phyloP scores from a whole-genome alignment of 352 stramenopile genomes.

The Phytophthora lateralis region DNA sequence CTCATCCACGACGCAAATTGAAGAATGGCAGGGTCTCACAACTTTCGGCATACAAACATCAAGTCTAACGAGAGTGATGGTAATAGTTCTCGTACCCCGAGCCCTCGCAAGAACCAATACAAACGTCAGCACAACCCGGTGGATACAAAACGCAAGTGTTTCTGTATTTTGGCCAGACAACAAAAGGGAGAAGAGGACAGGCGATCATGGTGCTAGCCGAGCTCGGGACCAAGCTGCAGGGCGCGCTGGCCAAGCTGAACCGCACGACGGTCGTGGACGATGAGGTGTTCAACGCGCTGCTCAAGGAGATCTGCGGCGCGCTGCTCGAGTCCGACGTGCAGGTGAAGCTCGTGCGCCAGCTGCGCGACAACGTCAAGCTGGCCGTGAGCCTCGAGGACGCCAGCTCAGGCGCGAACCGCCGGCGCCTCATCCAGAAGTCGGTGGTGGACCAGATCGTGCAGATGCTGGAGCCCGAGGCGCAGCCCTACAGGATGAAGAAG shows the following conservation, averaged over 20 bases:
- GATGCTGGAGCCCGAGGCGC: constrained; percentile 88
- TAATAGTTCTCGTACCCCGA: neutral
- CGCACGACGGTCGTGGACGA: constrained; percentile 90
- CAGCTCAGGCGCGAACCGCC: constrained; percentile 80
- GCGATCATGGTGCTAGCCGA: constrained; percentile 88
- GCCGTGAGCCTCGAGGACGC: constrained; percentile 84
- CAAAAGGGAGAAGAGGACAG: neutral
- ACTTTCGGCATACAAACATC: constrained; percentile 1
- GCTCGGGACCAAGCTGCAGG: constrained; percentile 88
- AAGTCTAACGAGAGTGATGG: constrained; percentile 11
- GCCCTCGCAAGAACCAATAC: neutral
- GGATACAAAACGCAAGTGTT: constrained; percentile 2
- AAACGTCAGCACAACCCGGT: constrained; percentile 4
- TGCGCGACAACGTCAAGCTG: constrained; percentile 91
- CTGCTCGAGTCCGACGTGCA: constrained; percentile 92
- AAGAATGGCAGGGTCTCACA: constrained; percentile 23
- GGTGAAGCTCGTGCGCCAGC: constrained; percentile 87
- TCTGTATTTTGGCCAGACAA: neutral
- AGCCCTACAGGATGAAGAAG: constrained; percentile 92
- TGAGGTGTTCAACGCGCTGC: constrained; percentile 85
- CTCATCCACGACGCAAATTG: constrained; percentile 30
- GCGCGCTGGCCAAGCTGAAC: constrained; percentile 88
- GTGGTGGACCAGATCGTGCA: constrained; percentile 90
- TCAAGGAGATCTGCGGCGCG: constrained; percentile 92
- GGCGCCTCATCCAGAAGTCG: constrained; percentile 90